Evolutionary conservation across 2,329 filamentous ascomycete species (phyloP).

Genomic region (Ophiostoma australiae): DNA sequence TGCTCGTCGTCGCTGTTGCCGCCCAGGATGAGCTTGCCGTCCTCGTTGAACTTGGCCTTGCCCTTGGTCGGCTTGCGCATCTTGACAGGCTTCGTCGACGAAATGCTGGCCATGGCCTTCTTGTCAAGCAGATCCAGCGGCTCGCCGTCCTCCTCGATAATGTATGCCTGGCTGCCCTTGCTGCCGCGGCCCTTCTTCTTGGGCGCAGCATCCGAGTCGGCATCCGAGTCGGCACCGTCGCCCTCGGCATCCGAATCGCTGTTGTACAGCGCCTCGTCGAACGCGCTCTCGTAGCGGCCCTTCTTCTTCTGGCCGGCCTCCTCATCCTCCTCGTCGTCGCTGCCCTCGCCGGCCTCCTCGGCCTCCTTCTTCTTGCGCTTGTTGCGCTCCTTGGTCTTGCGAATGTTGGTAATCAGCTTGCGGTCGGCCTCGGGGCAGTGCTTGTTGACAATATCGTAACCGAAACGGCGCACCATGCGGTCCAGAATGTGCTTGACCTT

Average conservation of each 20-base stretch:
- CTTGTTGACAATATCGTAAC: conserved; percentile 71
- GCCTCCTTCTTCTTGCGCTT: conserved; percentile 80
- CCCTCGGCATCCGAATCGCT: conserved; percentile 57
- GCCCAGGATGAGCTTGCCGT: conserved; percentile 72
- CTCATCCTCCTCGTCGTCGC: conserved; percentile 50
- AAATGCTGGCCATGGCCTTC: conserved; percentile 85
- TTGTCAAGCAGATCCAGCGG: conserved; percentile 90
- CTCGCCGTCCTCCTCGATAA: conserved; percentile 90
- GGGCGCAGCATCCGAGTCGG: not conserved
- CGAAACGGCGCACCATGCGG: conserved; percentile 86
- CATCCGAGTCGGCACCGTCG: conserved; percentile 10
- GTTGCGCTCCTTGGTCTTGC: conserved; percentile 85
- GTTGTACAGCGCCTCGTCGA: conserved; percentile 89
- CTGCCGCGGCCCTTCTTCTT: conserved; percentile 43
- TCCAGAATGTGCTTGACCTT: conserved; percentile 99
- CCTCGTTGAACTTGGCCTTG: conserved; percentile 66
- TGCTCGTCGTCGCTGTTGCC: conserved; percentile 48
- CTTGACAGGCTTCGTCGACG: conserved; percentile 75
- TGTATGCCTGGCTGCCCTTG: conserved; percentile 71
- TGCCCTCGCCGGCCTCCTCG: conserved; percentile 45
- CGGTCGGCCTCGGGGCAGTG: conserved; percentile 79
- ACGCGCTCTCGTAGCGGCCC: conserved; percentile 82
- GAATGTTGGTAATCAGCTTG: conserved; percentile 89
- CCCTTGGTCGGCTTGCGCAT: conserved; percentile 54
- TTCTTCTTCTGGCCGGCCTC: conserved; percentile 46